Conservation (phyloP, 2,329 filamentous ascomycete species). For the Microcyclosporella mali region DNA sequence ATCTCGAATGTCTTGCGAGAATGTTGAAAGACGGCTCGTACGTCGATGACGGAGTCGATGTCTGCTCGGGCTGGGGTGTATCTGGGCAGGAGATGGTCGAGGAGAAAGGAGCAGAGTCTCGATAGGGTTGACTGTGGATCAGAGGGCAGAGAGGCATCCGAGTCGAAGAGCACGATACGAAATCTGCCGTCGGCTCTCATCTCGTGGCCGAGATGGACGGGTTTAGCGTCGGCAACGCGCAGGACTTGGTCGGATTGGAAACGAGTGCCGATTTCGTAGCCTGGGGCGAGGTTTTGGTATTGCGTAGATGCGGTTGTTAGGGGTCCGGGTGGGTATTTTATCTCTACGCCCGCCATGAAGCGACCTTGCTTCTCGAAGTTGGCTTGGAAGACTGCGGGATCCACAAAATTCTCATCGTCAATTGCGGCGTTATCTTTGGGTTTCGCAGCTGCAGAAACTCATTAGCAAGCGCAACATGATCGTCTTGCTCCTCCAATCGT, state of each 20-base stretch:
- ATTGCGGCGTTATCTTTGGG: conserved; percentile 19
- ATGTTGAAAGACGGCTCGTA: conserved; percentile 35
- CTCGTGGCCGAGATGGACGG: conserved; percentile 29
- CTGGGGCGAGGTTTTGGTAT: conserved; percentile 27
- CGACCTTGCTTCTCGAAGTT: conserved; percentile 28
- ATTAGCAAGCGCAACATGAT: too few species aligned
- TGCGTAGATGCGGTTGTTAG: conserved; percentile 20
- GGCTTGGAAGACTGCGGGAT: conserved; percentile 30
- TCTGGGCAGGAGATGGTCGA: conserved; percentile 19
- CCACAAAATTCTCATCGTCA: conserved; percentile 25
- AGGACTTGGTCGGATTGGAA: conserved; percentile 30
- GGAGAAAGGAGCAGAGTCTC: conserved; percentile 21
- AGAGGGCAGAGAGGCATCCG: conserved; percentile 13
- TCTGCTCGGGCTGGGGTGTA: conserved; percentile 35
- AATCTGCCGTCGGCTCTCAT: conserved; percentile 31
- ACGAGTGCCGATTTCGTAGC: conserved; percentile 28
- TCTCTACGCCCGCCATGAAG: conserved; percentile 31
- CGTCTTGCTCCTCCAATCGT: too few species aligned
- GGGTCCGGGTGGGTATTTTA: conserved; percentile 22
- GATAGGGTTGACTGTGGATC: conserved; percentile 17
- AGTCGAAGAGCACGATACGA: conserved; percentile 30
- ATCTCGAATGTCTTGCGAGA: conserved; percentile 26
- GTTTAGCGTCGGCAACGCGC: conserved; percentile 31
- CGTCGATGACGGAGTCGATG: conserved; percentile 50
- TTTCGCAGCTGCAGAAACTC: too few species aligned